Base-by-base conservation (phyloP, 306 rosid genomes). In the Medicago truncatula region DNA sequence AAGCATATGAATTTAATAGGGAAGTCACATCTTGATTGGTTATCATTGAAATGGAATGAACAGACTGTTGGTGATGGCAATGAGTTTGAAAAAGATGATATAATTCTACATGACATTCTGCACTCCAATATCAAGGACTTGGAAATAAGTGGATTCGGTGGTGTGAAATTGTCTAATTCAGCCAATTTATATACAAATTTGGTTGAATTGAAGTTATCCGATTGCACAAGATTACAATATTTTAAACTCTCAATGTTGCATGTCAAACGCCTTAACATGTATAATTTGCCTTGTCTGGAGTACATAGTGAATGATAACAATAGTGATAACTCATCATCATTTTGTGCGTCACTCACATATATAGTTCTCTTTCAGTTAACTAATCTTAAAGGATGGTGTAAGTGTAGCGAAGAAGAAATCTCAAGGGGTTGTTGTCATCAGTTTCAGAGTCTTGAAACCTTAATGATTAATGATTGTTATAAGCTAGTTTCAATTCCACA, bases 151-250 rank as follows among this genome's bases (percentile, higher is more conserved):
- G 67, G 43, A 8, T 65, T 52, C 40, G 8, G 67, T n/a, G 74
- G 74, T 8, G 34, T 39, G 34, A 6, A 0, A 41, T 14, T 76
- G 5, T 9, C 57, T 5, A 2, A 18, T 61, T 53, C 3, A 18
- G 5, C 21, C 12, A 38, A n/a, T 50, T 38, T 39, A 8, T 47
- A 15, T 17, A 39, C 17, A 39, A 76, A 39, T 76, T 54, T 76
- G 43, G 1, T 12, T 10, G 0, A 1, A 5, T 4, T 70, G 17
- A 0, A 0, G 0, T 1, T 65, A 38, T 0, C 0, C n/a, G 2
- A 0, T 8, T 63, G 56, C 16, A 1, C 6, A 21, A 66, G 67
- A 76, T 14, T 66, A 8, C 80, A 36, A 66, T 28, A 21, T 67
- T 15, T 47, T 8, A 1, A 47, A 47, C 57, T 76, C 25, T 41